Conservation (phyloP, 257 asterid genomes). For the Lithospermum erythrorhizon region DNA sequence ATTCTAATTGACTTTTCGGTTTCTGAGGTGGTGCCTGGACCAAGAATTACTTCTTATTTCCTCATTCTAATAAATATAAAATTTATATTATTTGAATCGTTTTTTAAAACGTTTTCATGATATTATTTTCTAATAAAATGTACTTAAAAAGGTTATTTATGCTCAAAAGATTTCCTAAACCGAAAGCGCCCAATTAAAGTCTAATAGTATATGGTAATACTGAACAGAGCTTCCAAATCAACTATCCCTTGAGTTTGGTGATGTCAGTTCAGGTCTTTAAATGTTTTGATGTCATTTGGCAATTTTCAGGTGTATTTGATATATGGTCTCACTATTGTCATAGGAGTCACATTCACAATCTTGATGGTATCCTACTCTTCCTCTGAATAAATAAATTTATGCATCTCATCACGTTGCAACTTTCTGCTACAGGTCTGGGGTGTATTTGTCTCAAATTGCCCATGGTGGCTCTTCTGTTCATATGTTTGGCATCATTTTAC, state of each 20-base stretch:
- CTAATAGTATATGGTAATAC: no score
- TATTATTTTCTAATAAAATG: no score
- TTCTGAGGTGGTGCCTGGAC: no score
- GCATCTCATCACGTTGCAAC: not conserved
- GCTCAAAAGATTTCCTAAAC: no score
- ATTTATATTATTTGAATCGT: no score
- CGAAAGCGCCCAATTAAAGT: no score
- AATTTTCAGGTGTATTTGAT: conserved; percentile 67
- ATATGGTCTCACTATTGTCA: conserved; percentile 54
- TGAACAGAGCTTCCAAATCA: no score
- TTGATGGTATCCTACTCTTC: conserved; percentile 44
- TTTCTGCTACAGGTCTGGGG: conserved; percentile 89
- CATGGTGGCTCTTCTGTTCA: conserved; percentile 64
- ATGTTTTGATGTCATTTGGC: not conserved
- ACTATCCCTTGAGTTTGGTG: not conserved
- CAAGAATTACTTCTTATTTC: no score
- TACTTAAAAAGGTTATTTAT: no score
- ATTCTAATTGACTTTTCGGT: no score
- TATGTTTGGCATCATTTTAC: conserved; percentile 65
- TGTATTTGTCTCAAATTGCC: conserved; percentile 92
- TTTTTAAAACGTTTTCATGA: no score
- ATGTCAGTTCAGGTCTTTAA: not conserved
- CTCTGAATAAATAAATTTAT: not conserved
- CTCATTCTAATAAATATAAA: no score
- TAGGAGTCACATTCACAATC: conserved; percentile 58